Base-by-base conservation (phyloP, 129 eudicot genomes). In the Ambrosia trifida region DNA sequence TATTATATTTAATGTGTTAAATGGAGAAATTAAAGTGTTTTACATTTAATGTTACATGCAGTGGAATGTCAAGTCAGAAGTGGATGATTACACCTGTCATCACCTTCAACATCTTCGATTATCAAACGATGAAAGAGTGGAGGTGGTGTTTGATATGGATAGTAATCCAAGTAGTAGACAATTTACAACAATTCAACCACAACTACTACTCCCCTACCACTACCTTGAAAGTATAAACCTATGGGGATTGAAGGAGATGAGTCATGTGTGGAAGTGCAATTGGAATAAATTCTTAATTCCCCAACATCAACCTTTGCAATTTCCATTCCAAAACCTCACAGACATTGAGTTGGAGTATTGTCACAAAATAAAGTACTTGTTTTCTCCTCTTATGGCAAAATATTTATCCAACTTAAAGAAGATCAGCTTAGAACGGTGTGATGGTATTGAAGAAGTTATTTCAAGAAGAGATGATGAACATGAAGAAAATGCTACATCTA, bases 361-460 rank as follows among this genome's bases (percentile, higher is more conserved):
- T 9, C 5, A 7, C 13, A 19, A 53, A 7, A 19, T 53, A 19
- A 53, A 53, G 32, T 53, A 53, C 60, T 53, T 53, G 32, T 53
- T 53, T 7, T 19, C 60, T 4, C 60, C 60, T 53, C 6, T 53
- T 19, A 19, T 19, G 32, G 60, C 32, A 19, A 53, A 53, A 19
- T 2, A 19, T 53, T 2, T 53, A 53, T 19, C 60, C 60, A 53
- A 53, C 60, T 19, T 53, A 53, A 53, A 53, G 32, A 2, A 4
- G 2, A 47, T 68, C 14, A 0, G 0, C 0, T 49, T 68, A 68
- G 0, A 0, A 0, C 0, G 0, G 9, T 49, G 61, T n/a, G 30
- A 11, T 41, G 41, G 10, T 57, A 40, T 56, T 2, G 67, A 71
- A 57, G 67, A 71, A 60, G 44, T 56, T 57, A 31, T 57, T 71